Evolutionary conservation across 306 rosid genomes (phyloP).

Genomic region (Pueraria montana): DNA sequence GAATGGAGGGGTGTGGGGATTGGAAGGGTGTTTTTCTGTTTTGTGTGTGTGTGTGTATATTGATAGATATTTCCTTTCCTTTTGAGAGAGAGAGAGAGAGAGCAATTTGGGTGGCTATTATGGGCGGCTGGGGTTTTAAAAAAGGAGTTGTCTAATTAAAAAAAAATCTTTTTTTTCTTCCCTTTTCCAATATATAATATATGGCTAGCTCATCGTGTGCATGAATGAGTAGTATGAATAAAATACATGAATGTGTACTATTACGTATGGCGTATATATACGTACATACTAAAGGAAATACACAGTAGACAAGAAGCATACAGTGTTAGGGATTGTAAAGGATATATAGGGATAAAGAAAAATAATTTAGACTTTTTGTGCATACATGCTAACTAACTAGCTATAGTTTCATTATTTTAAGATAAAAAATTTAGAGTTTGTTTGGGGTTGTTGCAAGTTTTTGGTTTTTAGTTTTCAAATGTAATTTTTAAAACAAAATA

Average conservation of each 20-base stretch:
- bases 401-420: no score
- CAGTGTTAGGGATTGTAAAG: no score
- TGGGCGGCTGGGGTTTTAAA: slow-evolving; percentile 83
- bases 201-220: neutral
- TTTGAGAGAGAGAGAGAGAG: slow-evolving; percentile 49
- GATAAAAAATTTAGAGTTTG: no score
- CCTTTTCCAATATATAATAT: neutral
- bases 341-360: no score
- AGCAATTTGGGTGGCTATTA: slow-evolving; percentile 89
- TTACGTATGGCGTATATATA: no score
- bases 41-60: neutral
- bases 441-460: no score
- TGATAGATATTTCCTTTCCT: slow-evolving; percentile 47
- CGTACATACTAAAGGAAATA: neutral
- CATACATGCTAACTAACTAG: no score
- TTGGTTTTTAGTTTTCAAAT: no score
- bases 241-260: no score
- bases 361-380: no score
- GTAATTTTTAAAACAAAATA: no score
- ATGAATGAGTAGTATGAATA: neutral
- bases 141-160: slow-evolving; percentile 25
- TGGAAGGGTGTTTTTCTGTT: neutral
- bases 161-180: neutral
- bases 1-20: neutral
- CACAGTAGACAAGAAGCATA: neutral